Conservation (phyloP, 1,139 yeast genomes). For the Taphrina betulina region DNA sequence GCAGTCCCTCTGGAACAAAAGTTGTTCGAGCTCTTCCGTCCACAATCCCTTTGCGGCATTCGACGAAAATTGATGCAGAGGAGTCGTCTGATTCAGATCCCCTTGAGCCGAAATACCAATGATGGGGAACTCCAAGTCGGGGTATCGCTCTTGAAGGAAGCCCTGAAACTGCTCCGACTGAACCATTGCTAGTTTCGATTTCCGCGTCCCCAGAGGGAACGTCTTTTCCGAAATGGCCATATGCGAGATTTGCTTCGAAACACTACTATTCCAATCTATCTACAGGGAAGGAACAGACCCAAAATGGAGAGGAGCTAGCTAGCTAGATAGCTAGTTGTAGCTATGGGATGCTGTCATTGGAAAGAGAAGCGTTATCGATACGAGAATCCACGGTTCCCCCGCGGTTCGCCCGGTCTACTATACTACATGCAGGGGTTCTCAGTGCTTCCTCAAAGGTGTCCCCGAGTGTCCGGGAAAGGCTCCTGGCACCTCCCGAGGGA, state of each 20-base stretch:
- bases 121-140: slow-evolving; percentile 65
- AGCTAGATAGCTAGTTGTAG: no score
- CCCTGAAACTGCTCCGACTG: slow-evolving; percentile 77
- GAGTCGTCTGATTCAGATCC: slow-evolving; percentile 79
- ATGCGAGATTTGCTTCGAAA: no score
- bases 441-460: no score
- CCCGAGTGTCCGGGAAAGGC: no score
- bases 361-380: no score
- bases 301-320: no score
- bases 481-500: neutral
- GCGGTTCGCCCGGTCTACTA: no score
- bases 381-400: no score
- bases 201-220: slow-evolving; percentile 70
- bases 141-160: slow-evolving; percentile 58
- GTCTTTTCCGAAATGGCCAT: neutral
- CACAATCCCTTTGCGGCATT: slow-evolving; percentile 88
- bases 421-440: no score
- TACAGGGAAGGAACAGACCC: no score
- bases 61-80: slow-evolving; percentile 69
- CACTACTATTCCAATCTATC: no score
- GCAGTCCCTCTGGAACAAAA: slow-evolving; percentile 66
- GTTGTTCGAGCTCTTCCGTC: slow-evolving; percentile 90
- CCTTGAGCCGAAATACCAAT: slow-evolving; percentile 83
- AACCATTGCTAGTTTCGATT: slow-evolving; percentile 78
- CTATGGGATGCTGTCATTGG: no score